Base-by-base conservation (phyloP, 1,139 yeast genomes). In the Hyphopichia fennica region DNA sequence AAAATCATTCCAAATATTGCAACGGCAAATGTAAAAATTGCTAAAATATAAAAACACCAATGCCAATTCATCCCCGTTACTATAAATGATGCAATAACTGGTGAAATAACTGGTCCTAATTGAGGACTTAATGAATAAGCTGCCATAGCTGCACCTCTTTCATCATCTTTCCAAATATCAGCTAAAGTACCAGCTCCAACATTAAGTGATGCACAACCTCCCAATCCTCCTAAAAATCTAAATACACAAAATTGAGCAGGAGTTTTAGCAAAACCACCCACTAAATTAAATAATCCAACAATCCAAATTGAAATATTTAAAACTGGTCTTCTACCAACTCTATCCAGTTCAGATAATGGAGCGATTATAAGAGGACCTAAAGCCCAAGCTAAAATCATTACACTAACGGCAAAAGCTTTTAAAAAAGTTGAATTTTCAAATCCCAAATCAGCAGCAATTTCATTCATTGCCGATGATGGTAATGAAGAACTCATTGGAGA, bases 181-280 rank as follows among this genome's bases (percentile, higher is more conserved):
- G 85, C 84, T 38, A 83, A 57, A 4, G 81, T 75, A 27, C 88
- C 89, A 1, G 86, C 87, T n/a, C 87, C 86, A n/a, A 82, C 83
- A 41, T 81, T 78, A 37, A 82, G 62, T 1, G 87, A 81, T 1
- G 86, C 82, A 43, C 83, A 77, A 3, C 84, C 85, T n/a, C 83
- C 81, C 23, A 76, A 59, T 1, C 89, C 89, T 1, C 85, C 85
- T 8, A 82, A 53, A 41, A 82, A 77, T 35, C 88, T 66, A 43
- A 79, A 75, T 4, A 82, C 75, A 47, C 82, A 69, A 55, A 84
- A 62, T 48, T 81, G 84, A 1, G 81, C 71, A 0, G 77, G 69
- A 35, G 69, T 78, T 34, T 76, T 67, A 4, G 81, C 63, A 38
- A 79, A 65, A 1, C 79, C 85, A 56, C 87, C 80, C 6, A 81